A percentile compares a stretch with the other conserved stretches of the same genome.
Conservation (phyloP, 179 eudicot species). For the Amaranthus tricolor region DNA sequence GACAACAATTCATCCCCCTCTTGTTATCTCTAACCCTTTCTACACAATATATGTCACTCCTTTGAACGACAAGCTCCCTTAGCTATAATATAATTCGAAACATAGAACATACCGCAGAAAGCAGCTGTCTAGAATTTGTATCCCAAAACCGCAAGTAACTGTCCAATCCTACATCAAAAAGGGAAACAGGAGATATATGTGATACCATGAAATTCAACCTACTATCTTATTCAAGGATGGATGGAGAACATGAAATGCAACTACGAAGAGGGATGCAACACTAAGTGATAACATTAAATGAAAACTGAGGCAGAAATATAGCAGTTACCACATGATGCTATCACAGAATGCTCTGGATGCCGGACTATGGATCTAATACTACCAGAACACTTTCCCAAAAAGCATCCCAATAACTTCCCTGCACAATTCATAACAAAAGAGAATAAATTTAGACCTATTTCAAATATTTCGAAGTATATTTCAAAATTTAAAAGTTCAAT, state of each 20-base stretch:
- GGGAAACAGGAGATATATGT: background rate
- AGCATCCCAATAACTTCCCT: slow-evolving; percentile 90
- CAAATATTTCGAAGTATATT: background rate
- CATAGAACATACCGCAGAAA: slow-evolving; percentile 73
- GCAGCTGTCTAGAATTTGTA: slow-evolving; percentile 73
- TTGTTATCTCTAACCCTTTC: no score
- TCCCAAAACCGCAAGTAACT: slow-evolving; percentile 96
- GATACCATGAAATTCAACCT: background rate
- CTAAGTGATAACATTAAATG: background rate
- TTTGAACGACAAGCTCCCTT: background rate
- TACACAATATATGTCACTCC: background rate
- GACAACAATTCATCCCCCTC: no score
- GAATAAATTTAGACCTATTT: background rate
- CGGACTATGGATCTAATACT: slow-evolving; percentile 87
- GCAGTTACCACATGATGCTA: slow-evolving; percentile 92
- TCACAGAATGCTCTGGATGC: slow-evolving; percentile 76
- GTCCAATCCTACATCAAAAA: slow-evolving; percentile 63
- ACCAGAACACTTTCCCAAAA: slow-evolving; percentile 90
- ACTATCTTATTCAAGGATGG: background rate
- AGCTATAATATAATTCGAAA: background rate
- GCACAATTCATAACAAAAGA: slow-evolving; percentile 18
- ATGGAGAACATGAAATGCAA: background rate
- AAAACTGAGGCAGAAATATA: slow-evolving; percentile 7
- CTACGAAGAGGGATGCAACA: background rate
- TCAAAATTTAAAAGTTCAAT: background rate